Base-by-base conservation (phyloP, 495 filamentous ascomycete genomes). In the Immersiella caudata region DNA sequence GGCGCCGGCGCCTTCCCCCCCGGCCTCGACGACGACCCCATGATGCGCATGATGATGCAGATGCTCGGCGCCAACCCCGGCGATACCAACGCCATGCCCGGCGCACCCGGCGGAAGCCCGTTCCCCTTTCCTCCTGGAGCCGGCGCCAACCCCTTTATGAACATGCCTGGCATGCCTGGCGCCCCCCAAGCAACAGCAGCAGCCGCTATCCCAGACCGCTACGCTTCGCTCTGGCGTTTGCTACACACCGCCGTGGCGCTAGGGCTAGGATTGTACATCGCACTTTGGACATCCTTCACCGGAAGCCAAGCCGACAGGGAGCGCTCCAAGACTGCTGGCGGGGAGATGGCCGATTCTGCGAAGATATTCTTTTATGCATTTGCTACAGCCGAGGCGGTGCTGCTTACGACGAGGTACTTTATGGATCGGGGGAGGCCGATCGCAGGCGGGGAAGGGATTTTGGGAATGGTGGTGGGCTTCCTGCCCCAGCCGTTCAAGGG, bases 201-300 rank as follows among this genome's bases (percentile, higher is more conserved):
- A 67, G 46, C 71, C 72, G 55, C 69, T 33, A 67, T 77, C 65
- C 78, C 79, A 70, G 82, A 82, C 76, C 84, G 78, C 63, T 77
- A 76, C 11, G 71, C 78, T 1, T 84, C 87, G 64, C 65, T 92
- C 0, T 96, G 93, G 92, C 88, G 90, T 61, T 81, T 92, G 16
- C 73, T 95, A 18, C 93, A 97, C 76, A 85, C 88, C 2, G 49
- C 92, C 0, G 90, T 94, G 76, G 87, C 93, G 0, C 74, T 96
- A 14, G 76, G 80, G 0, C 80, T 96, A 5, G 91, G 89, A 0
- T 69, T 91, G 12, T 96, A 95, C 74, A 83, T 96, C 59, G 80
- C 85, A 58, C 62, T 91, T 58, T 79, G 83, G 68, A 81, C 90
- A 56, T 78, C 90, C 58, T 88, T 93, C 82, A 81, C 85, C 68